Evolutionary conservation across 192 early-diverging fungal genomes (phyloP), one percentile per base, ranked within the genome.

Genomic region (Podila clonocystis): DNA sequence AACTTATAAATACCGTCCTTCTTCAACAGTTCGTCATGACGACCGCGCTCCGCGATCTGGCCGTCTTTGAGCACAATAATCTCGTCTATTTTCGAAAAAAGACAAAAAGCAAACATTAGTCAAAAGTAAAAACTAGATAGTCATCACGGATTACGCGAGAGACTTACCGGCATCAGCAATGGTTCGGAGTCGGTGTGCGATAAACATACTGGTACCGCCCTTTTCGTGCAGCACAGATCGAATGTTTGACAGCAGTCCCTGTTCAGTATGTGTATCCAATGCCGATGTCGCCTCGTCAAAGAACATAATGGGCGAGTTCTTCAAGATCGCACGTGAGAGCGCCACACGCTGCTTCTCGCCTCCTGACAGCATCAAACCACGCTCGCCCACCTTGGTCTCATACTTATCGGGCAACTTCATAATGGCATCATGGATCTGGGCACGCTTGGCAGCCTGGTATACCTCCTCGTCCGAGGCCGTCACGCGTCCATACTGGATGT

Each of bases 261-360:
- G 90, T 73, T 93, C 93, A 7, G 88, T 88, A 29, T 87, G 86
- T 41, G 92, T 90, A 72, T 98, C 95, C 52, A 98, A 76, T 4
- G 95, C 97, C 19, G 87, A 90, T 12, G 95, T 96, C 8, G 95
- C 95, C 63, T 98, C 95, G 82, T 98, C 96, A 12, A 97, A 83
- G 26, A 97, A 72, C 55, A 98, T 87, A 20, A 97, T 95, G 19
- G 80, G 82, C 0, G 97, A 94, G 77, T 95, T 92, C 75, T 94
- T 94, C 60, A 96, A 82, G 58, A 98, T 86, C 8, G 94, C 94
- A 15, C 97, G 89, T 24, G 96, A 95, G 87, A 98, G 95, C 28
- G 95, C 95, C 65, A 98, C 93, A 58, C 96, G 91, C 74, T 97
- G 97, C 74, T 97, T 97, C 83, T 99, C 96, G 13, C 97, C 97